Evolutionary conservation across 345 rosid genomes (phyloP).

Genomic region (Euphorbia peplus): DNA sequence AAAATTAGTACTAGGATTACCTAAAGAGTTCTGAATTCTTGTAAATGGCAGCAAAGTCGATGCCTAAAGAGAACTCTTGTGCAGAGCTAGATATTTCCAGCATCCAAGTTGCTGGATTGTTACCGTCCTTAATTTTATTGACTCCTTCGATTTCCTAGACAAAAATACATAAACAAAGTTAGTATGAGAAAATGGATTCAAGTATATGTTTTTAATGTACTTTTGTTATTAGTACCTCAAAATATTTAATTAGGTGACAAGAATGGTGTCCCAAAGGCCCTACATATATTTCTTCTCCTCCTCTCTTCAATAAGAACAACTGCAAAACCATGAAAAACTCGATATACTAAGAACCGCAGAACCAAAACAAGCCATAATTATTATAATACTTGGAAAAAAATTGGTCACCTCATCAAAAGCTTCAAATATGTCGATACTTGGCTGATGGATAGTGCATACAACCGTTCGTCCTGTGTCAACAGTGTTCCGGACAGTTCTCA

Average conservation of each 20-base stretch:
- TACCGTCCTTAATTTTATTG: conserved; percentile 39
- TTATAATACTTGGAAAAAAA: not conserved
- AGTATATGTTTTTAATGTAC: not conserved
- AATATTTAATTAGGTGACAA: conserved; percentile 50
- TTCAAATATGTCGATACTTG: conserved; percentile 91
- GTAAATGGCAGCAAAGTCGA: conserved; percentile 43
- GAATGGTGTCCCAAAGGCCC: conserved; percentile 79
- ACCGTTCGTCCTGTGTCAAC: conserved; percentile 93
- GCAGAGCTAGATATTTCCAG: conserved; percentile 46
- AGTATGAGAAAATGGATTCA: not conserved
- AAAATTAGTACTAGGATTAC: conserved; percentile 14
- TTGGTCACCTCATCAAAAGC: conserved; percentile 85
- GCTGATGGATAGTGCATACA: conserved; percentile 94
- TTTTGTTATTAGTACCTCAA: conserved; percentile 46
- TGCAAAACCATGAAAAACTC: conserved; percentile 24
- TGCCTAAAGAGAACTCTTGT: conserved; percentile 35
- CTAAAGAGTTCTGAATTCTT: conserved; percentile 41
- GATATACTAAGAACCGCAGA: not conserved
- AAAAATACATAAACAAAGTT: not conserved
- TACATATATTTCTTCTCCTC: conserved; percentile 77
- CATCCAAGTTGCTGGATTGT: conserved; percentile 66
- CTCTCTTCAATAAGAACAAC: conserved; percentile 69
- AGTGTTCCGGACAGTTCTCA: conserved; percentile 91
- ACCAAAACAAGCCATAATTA: not conserved
- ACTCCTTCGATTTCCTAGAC: conserved; percentile 40